Conservation (phyloP, 2,329 filamentous ascomycete species). For the Venturia nashicola region DNA sequence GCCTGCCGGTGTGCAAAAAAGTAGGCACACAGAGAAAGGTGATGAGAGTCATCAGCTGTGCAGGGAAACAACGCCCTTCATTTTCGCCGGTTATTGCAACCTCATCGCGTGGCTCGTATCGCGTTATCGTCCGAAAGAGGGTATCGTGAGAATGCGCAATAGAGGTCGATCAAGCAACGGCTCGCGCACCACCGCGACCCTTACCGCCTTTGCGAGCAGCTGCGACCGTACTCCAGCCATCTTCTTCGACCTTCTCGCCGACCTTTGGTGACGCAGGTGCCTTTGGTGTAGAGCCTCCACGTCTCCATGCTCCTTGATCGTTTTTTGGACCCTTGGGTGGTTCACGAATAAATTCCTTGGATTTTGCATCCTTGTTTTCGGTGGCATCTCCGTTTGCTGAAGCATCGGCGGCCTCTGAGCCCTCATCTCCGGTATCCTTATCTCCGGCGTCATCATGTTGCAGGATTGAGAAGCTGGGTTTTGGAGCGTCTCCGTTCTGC, state of each 20-base stretch:
- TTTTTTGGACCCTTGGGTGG: slow-evolving; percentile 17
- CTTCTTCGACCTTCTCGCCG: slow-evolving; percentile 35
- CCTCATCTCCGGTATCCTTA: slow-evolving; percentile 22
- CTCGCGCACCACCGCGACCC: slow-evolving; percentile 8
- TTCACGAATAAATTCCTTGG: slow-evolving; percentile 40
- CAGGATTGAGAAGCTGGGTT: slow-evolving; percentile 40
- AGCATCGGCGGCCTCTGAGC: slow-evolving; percentile 27
- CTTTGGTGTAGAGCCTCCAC: slow-evolving; percentile 21
- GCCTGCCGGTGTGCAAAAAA: background rate
- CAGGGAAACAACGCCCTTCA: background rate
- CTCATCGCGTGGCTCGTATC: background rate
- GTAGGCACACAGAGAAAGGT: background rate
- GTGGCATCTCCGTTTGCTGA: slow-evolving; percentile 23
- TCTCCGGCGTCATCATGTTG: slow-evolving; percentile 19
- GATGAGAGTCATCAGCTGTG: background rate
- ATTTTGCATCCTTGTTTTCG: slow-evolving; percentile 39
- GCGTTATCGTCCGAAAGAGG: slow-evolving; percentile 1
- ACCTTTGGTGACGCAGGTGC: slow-evolving; percentile 21
- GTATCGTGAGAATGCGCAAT: slow-evolving; percentile 2
- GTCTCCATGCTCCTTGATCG: slow-evolving; percentile 14
- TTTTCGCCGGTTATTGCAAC: background rate
- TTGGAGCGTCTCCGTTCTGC: slow-evolving; percentile 17
- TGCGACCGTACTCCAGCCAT: slow-evolving; percentile 41
- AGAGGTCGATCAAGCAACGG: background rate
- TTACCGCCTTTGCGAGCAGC: slow-evolving; percentile 1